These are phyloP conservation scores for Stevia rebaudiana DNA, from an alignment of 140 eudicot genomes.

Conservation along the genomic window DNA sequence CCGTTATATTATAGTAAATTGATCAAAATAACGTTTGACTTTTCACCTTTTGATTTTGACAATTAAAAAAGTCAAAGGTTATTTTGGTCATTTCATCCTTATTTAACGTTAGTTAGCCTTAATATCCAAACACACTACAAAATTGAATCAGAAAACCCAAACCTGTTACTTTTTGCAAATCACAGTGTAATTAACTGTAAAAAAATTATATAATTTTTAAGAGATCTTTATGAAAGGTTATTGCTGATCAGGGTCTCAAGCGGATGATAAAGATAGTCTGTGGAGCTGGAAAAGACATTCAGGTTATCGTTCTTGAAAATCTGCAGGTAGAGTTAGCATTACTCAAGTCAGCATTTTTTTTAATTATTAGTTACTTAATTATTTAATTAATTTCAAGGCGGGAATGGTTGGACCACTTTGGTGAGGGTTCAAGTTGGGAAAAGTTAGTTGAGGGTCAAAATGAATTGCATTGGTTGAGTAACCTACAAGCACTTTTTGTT, in stretches of 20 bases:
- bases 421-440: neutral
- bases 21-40: too few species aligned
- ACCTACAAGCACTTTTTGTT: neutral
- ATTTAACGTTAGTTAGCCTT: too few species aligned
- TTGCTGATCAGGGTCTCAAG: constrained; percentile 74
- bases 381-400: neutral
- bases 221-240: constrained; percentile 7
- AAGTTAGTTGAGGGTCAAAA: neutral
- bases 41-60: too few species aligned
- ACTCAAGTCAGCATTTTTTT: neutral
- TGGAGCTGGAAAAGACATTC: constrained; percentile 92
- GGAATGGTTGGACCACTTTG: neutral
- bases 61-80: too few species aligned
- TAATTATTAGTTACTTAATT: too few species aligned
- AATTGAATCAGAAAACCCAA: too few species aligned
- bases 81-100: too few species aligned
- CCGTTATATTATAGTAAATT: too few species aligned
- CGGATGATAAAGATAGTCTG: constrained; percentile 70
- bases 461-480: neutral
- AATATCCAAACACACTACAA: too few species aligned
- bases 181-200: too few species aligned
- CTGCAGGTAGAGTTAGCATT: constrained; percentile 53
- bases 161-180: too few species aligned
- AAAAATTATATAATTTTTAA: too few species aligned
- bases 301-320: constrained; percentile 76